These are phyloP conservation scores for Neospermospora avenae DNA, from an alignment of 2,329 filamentous ascomycete genomes.

Conservation along the genomic window DNA sequence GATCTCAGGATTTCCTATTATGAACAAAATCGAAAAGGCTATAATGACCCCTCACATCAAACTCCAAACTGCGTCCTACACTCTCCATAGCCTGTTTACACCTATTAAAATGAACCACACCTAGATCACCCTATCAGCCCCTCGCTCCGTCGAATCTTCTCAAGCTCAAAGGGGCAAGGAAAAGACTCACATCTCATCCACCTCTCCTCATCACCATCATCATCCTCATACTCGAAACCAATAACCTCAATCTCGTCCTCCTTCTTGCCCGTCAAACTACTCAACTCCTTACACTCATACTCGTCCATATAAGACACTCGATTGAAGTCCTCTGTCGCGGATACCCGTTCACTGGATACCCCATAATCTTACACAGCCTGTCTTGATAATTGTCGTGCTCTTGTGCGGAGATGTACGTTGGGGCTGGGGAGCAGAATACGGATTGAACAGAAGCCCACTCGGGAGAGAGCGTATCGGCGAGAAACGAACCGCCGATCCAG, in stretches of 20 bases:
- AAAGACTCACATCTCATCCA: slow-evolving; percentile 2
- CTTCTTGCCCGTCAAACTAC: not conserved
- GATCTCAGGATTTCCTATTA: not conserved
- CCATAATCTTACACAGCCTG: not conserved
- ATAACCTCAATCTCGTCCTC: not conserved
- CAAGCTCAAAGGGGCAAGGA: slow-evolving; percentile 11
- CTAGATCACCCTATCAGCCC: not conserved
- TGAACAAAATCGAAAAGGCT: not conserved
- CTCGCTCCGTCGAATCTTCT: not conserved
- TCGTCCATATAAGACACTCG: slow-evolving; percentile 3
- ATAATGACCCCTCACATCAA: not conserved
- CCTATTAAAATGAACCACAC: not conserved
- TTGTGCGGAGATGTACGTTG: not conserved
- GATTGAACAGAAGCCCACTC: slow-evolving; percentile 2
- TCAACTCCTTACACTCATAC: not conserved
- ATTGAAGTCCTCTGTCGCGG: not conserved
- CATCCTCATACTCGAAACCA: slow-evolving; percentile 3
- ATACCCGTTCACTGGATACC: not conserved
- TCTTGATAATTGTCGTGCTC: not conserved
- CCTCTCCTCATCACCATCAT: not conserved
- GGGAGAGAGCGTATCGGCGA: slow-evolving; percentile 2
- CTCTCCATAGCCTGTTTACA: not conserved
- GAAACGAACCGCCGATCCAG: slow-evolving; percentile 4
- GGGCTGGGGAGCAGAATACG: not conserved
- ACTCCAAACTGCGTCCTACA: not conserved